Base-by-base conservation (phyloP, 306 rosid genomes). In the Prinsepia uniflora region DNA sequence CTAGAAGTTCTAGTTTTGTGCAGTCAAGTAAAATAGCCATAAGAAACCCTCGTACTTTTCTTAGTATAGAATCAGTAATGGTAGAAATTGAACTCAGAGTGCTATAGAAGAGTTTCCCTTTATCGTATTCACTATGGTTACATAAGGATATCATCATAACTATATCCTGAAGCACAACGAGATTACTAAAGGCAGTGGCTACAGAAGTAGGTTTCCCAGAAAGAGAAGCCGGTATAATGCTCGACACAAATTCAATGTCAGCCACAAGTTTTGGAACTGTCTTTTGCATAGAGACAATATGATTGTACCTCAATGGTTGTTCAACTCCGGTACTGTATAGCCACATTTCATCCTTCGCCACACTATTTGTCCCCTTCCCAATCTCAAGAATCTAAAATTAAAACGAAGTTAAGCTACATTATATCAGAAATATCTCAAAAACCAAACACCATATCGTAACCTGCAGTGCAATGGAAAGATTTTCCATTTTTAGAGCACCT, bases 11-110 rank as follows among this genome's bases (percentile, higher is more conserved):
- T 78, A 78, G 87, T 87, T 90, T 88, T 59, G 96, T 92, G 85
- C 80, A 92, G 68, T 86, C 96, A 85, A 90, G 98, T 64, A 90
- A 92, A 74, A 88, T 83, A 76, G 82, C 94, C 96, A 86, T 92
- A 78, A 92, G 88, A 78, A 88, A 78, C 66, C 90, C 96, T 79
- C 96, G 87, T 75, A 92, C 53, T 83, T 86, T 88, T 83, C 98
- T 84, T 45, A 82, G 68, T 72, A 90, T 67, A 82, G 87, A 92
- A 85, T 92, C 98, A 75, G 92, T 88, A 79, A 90, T 78, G 43
- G 91, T 87, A 79, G 81, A 86, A 62, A 90, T 78, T 84, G 98
- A 90, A 86, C 80, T 80, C 84, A 92, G 78, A 0, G 91, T 82
- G 81, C 96, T 92, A 86, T 82, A 92, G 79, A 92, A 90, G 52